phyloP scores from a whole-genome alignment of 257 asterid species.

The Ehretia macrophylla region DNA sequence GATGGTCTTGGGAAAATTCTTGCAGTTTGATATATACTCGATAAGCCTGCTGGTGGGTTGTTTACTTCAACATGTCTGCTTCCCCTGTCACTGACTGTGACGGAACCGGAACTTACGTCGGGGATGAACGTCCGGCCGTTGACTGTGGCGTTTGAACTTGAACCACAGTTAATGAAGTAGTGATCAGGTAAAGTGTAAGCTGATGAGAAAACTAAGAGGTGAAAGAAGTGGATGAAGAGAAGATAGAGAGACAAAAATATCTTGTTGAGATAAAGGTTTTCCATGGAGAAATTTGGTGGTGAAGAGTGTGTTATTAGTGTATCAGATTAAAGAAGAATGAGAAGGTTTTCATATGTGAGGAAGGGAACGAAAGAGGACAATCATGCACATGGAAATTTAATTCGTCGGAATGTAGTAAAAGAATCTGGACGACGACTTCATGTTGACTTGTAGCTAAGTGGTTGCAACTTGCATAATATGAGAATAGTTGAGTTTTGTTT shows the following conservation, averaged over 20 bases:
- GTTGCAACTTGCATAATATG: not conserved
- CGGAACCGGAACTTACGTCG: slow-evolving; percentile 15
- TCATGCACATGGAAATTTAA: not conserved
- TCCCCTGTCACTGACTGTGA: slow-evolving; percentile 7
- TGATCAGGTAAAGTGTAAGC: slow-evolving; percentile 24
- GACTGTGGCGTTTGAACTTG: slow-evolving; percentile 8
- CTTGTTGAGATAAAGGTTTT: slow-evolving; percentile 1
- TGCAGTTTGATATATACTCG: slow-evolving; percentile 33
- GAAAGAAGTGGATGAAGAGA: not conserved
- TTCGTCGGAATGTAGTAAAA: not conserved
- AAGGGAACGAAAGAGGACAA: not conserved
- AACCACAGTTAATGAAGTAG: slow-evolving; percentile 62
- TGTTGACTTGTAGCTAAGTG: not conserved
- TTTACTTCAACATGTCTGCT: slow-evolving; percentile 3
- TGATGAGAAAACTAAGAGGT: slow-evolving; percentile 2
- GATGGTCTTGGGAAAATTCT: slow-evolving; percentile 35
- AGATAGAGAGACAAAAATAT: slow-evolving; percentile 14
- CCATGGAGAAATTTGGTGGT: slow-evolving; percentile 25
- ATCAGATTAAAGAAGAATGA: not conserved
- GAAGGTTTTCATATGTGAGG: not conserved
- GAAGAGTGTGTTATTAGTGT: not conserved
- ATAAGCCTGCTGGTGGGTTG: not conserved
- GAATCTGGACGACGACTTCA: not conserved
- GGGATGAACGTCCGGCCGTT: slow-evolving; percentile 24
- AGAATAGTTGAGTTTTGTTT: too few species aligned